Base-by-base conservation (phyloP, 2,329 filamentous ascomycete genomes). In the Fusarium odoratissimum region DNA sequence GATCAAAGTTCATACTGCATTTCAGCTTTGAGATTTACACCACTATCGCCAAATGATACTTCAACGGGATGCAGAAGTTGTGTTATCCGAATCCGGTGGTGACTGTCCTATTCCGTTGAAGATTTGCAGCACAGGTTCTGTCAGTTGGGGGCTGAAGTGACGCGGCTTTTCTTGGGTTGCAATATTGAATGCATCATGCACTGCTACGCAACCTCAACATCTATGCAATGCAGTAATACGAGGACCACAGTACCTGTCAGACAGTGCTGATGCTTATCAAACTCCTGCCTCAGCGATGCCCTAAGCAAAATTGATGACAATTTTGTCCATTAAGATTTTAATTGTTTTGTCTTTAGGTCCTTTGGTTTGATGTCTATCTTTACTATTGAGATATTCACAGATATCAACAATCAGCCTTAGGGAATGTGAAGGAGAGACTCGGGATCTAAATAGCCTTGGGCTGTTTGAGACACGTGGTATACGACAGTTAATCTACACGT, bases 111-210 rank as follows among this genome's bases (percentile, higher is more conserved):
- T 21, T 21, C 17, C 0, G n/a, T 16, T 35, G 8, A 25, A 25
- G n/a, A 35, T 35, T 25, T 51, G 0, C n/a, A 11, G 0, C 0
- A 14, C 11, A 21, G 0, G 6, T 2, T 19, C 17, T 25, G 48
- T 8, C 10, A 51, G n/a, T 51, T 25, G 6, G 35, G 23, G 17
- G n/a, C 31, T 51, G 48, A 51, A 6, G 0, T 25, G 31, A 35
- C n/a, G 48, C 31, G 31, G 8, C n/a, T 14, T 25, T 35, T 33
- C n/a, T 6, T 25, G 48, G 30, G n/a, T 51, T 51, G 31, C 48
- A 51, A 51, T 35, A 51, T 51, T 51, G 48, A 21, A 21, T 51
- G 5, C 8, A 9, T 3, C 19, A 49, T 49, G 48, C n/a, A 35
- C 48, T 35, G 31, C n/a, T 17, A 51, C 31, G 16, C 31, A 35